Conservation (phyloP, 1,139 yeast genomes). For the Petasospora rhodanensis region DNA sequence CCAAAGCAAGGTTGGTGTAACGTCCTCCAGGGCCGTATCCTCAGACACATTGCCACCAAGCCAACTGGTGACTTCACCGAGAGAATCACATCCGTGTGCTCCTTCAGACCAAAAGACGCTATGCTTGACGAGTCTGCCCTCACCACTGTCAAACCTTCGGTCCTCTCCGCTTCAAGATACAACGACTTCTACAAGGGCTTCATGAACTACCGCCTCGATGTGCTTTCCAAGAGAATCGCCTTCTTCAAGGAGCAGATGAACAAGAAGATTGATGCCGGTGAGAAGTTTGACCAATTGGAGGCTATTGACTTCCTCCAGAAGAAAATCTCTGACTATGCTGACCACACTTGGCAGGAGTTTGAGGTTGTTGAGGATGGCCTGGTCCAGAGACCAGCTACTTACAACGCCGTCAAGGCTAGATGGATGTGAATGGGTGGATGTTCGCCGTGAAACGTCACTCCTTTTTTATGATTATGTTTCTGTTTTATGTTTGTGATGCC, state of each 20-base stretch:
- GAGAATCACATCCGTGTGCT: slow-evolving; percentile 48
- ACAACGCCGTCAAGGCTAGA: slow-evolving; percentile 12
- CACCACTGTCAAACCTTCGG: slow-evolving; percentile 37
- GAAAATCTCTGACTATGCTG: slow-evolving; percentile 35
- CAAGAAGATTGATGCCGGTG: slow-evolving; percentile 23
- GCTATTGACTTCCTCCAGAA: slow-evolving; percentile 35
- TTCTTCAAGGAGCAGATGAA: slow-evolving; percentile 28
- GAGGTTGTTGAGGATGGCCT: slow-evolving; percentile 34
- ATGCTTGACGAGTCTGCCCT: slow-evolving; percentile 37
- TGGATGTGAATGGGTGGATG: too few relatives aligned
- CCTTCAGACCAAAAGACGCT: slow-evolving; percentile 40
- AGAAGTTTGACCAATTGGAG: slow-evolving; percentile 37
- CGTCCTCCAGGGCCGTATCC: slow-evolving; percentile 50
- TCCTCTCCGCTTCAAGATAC: slow-evolving; percentile 30
- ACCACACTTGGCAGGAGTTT: slow-evolving; percentile 45
- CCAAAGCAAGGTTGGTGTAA: slow-evolving; percentile 53
- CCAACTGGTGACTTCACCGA: slow-evolving; percentile 46
- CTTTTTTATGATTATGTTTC: too few relatives aligned
- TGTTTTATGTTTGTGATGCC: too few relatives aligned
- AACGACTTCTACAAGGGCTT: slow-evolving; percentile 41
- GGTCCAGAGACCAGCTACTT: slow-evolving; percentile 19
- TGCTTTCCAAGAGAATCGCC: slow-evolving; percentile 36
- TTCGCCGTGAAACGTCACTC: too few relatives aligned
- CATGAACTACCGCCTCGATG: slow-evolving; percentile 39
- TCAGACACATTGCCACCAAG: slow-evolving; percentile 53